These are phyloP conservation scores for Plicaturopsis crispa DNA, from an alignment of 768 basidiomycete species.

Conservation along the genomic window DNA sequence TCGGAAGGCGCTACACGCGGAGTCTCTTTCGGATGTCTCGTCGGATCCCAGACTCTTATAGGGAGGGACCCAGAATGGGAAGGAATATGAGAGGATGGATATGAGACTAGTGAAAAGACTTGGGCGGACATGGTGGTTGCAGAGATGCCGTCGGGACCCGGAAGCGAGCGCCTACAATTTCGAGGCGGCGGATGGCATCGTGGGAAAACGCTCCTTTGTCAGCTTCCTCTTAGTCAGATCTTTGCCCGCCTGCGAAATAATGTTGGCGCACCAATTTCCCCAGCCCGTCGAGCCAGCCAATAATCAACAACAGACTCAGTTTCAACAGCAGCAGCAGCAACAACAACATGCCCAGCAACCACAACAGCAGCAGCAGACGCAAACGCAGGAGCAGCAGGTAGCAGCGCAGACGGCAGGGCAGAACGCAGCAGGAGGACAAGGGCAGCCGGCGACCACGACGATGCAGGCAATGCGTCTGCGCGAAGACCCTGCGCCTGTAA, in stretches of 20 bases:
- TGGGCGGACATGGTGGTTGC: constrained; percentile 11
- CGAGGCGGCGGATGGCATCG: too few species aligned
- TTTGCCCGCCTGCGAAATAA: too few species aligned
- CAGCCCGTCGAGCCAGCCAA: constrained; percentile 9
- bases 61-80: constrained; percentile 8
- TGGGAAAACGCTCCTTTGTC: too few species aligned
- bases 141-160: too few species aligned
- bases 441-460: neutral
- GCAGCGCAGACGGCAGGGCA: neutral
- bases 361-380: constrained; percentile 12
- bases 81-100: constrained; percentile 8
- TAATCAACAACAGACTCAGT: constrained; percentile 1
- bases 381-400: constrained; percentile 11
- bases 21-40: too few species aligned
- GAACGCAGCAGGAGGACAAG: neutral
- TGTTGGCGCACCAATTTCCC: constrained; percentile 16
- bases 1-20: too few species aligned
- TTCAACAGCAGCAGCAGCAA: constrained; percentile 11
- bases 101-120: constrained; percentile 4
- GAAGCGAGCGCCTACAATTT: too few species aligned
- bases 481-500: constrained; percentile 38
- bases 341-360: constrained; percentile 16
- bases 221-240: too few species aligned
- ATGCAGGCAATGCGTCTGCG: constrained; percentile 48
- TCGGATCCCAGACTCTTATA: too few species aligned